Evolutionary conservation across 352 stramenopile species (phyloP).

Genomic region (Phytophthora boehmeriae): DNA sequence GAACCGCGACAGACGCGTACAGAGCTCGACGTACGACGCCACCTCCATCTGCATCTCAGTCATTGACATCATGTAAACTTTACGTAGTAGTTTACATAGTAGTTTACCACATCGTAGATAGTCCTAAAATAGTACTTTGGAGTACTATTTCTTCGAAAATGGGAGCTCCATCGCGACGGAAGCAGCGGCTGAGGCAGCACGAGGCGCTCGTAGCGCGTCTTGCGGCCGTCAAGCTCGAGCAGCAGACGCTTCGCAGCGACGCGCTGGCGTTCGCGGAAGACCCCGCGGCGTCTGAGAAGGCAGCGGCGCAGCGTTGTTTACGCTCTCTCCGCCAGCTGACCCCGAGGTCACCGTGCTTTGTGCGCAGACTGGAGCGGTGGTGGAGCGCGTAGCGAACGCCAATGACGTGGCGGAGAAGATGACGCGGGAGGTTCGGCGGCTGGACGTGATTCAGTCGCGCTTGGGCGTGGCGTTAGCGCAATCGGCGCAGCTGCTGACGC

Average conservation of each 20-base stretch:
- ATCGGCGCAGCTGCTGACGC: constrained; percentile 71
- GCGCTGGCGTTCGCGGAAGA: constrained; percentile 48
- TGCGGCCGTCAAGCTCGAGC: constrained; percentile 47
- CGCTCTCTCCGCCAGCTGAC: constrained; percentile 61
- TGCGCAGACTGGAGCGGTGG: constrained; percentile 78
- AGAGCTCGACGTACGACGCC: constrained; percentile 60
- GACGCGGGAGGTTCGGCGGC: constrained; percentile 80
- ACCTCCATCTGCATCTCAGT: constrained; percentile 19
- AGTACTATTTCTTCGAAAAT: too few relatives aligned
- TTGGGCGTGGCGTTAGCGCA: constrained; percentile 65
- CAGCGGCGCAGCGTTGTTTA: constrained; percentile 49
- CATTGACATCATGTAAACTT: too few relatives aligned
- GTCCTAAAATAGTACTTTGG: too few relatives aligned
- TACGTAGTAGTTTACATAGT: too few relatives aligned
- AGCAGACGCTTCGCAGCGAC: constrained; percentile 41
- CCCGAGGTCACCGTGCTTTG: constrained; percentile 72
- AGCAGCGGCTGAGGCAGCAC: constrained; percentile 51
- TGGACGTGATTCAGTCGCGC: constrained; percentile 85
- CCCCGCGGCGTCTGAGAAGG: constrained; percentile 53
- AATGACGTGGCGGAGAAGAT: constrained; percentile 92
- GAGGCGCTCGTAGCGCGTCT: constrained; percentile 66
- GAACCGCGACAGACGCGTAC: constrained; percentile 68
- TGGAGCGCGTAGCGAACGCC: constrained; percentile 83
- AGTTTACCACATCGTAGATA: too few relatives aligned
- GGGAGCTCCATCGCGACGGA: constrained; percentile 24